These are phyloP conservation scores for Collybiopsis luxurians DNA, from an alignment of 768 basidiomycete species.

Conservation along the genomic window DNA sequence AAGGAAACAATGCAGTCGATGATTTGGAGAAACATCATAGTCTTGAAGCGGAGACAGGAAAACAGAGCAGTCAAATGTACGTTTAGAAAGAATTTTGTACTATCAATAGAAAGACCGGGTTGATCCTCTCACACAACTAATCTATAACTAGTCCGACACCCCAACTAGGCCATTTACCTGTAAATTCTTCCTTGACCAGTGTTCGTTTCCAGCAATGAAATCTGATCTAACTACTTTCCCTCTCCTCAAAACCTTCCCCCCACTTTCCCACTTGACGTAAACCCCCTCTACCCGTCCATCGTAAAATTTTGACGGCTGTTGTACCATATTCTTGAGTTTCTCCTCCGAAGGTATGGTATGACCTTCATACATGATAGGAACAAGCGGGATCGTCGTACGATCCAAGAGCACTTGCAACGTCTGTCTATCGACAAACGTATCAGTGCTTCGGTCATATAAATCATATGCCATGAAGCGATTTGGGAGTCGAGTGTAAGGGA, in stretches of 20 bases:
- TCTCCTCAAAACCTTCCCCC: constrained; percentile 36
- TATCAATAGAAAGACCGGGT: background rate
- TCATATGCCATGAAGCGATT: constrained; percentile 60
- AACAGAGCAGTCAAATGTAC: background rate
- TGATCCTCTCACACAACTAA: no score
- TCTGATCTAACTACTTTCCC: constrained; percentile 59
- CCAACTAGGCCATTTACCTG: constrained; percentile 30
- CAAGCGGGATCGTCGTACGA: constrained; percentile 36
- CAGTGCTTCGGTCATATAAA: constrained; percentile 50
- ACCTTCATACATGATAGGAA: constrained; percentile 44
- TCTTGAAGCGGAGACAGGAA: background rate
- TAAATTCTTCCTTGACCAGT: constrained; percentile 48
- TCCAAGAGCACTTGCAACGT: constrained; percentile 31
- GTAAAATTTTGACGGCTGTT: constrained; percentile 39
- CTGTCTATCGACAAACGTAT: constrained; percentile 35
- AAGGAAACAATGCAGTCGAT: no score
- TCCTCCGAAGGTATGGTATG: constrained; percentile 34
- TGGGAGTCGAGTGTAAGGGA: constrained; percentile 52
- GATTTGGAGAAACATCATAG: no score
- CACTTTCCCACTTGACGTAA: constrained; percentile 53
- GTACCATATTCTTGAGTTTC: constrained; percentile 44
- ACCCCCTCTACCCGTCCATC: constrained; percentile 54
- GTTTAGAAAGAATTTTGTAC: background rate
- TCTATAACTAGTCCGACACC: background rate
- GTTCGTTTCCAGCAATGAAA: constrained; percentile 63